These are phyloP conservation scores for Prunus armeniaca DNA, from an alignment of 306 rosid species.

Conservation along the genomic window DNA sequence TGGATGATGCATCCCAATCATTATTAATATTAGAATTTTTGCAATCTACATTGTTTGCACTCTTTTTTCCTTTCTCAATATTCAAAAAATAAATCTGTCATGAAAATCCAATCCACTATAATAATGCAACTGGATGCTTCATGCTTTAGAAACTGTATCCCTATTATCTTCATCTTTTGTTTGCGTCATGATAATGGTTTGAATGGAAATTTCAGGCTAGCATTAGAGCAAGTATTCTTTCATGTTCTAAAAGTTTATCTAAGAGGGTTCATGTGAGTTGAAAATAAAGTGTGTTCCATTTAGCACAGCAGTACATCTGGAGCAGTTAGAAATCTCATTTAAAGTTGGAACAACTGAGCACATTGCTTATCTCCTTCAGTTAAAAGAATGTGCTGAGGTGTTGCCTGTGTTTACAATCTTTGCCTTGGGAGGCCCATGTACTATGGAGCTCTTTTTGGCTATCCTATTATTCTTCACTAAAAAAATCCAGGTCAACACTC, in stretches of 20 bases:
- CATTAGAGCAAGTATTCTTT: background rate
- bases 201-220: constrained; percentile 5
- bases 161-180: background rate
- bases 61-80: background rate
- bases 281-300: constrained; percentile 2
- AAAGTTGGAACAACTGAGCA: background rate
- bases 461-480: background rate
- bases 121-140: constrained; percentile 5
- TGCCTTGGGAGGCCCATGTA: background rate
- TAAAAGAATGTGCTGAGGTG: background rate
- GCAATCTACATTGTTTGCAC: background rate
- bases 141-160: background rate
- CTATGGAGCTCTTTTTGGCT: background rate
- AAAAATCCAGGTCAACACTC: constrained; percentile 6
- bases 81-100: background rate
- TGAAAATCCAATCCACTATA: background rate
- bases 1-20: background rate
- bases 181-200: background rate
- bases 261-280: background rate
- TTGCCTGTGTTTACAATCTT: background rate
- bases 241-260: background rate
- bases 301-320: constrained; percentile 2
- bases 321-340: background rate
- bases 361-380: background rate
- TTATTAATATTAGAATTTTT: background rate